These are phyloP conservation scores for Cordia subcordata DNA, from an alignment of 257 asterid genomes.

Conservation along the genomic window DNA sequence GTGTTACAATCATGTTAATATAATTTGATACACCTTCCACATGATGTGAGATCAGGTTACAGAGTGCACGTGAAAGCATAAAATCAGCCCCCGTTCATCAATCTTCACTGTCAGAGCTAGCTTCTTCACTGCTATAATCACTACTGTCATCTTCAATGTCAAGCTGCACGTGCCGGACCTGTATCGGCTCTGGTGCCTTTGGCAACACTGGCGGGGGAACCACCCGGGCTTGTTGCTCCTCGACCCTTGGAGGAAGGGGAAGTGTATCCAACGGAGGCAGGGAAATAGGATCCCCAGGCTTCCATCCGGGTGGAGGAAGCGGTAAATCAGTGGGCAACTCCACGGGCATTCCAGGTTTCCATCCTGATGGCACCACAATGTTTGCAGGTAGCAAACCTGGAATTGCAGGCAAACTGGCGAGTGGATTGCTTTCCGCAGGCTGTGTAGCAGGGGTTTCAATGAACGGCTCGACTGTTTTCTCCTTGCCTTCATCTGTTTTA, in stretches of 20 bases:
- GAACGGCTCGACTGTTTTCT: conserved; percentile 52
- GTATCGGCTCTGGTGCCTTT: conserved; percentile 69
- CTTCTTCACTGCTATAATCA: conserved; percentile 65
- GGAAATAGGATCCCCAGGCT: conserved; percentile 80
- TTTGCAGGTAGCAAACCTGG: conserved; percentile 55
- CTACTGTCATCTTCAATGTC: conserved; percentile 81
- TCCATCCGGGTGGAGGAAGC: conserved; percentile 91
- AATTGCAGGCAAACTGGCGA: conserved; percentile 31
- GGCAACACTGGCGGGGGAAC: conserved; percentile 41
- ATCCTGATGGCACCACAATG: conserved; percentile 78
- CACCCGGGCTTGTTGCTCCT: conserved; percentile 48
- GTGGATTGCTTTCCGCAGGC: conserved; percentile 32
- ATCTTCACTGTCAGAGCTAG: conserved; percentile 74
- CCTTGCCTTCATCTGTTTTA: conserved; percentile 52
- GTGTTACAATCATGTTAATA: too few relatives aligned
- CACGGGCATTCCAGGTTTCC: conserved; percentile 98
- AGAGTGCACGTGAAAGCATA: neutral
- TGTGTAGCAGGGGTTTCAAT: conserved; percentile 36
- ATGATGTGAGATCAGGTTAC: neutral
- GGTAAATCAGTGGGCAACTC: conserved; percentile 77
- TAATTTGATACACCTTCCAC: too few relatives aligned
- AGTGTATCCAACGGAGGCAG: conserved; percentile 74
- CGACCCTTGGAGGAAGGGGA: conserved; percentile 53
- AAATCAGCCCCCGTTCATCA: conserved; percentile 21
- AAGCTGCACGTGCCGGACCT: conserved; percentile 89